Percentiles rank a stretch among this genome's conserved stretches.
These are phyloP conservation scores for Allantophomopsis lycopodina DNA, from an alignment of 2,329 filamentous ascomycete species.

Conservation along the genomic window DNA sequence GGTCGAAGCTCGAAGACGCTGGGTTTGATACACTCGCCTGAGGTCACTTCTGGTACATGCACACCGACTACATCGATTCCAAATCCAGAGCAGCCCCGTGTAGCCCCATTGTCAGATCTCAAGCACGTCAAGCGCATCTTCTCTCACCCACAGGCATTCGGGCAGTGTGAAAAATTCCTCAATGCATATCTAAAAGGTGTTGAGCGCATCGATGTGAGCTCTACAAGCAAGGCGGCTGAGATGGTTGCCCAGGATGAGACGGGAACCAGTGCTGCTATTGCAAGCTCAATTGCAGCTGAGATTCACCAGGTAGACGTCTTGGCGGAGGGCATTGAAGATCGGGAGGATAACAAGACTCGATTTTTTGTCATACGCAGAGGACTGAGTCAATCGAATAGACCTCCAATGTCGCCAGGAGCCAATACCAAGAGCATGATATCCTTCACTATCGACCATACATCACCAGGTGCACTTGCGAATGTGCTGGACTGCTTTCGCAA, in stretches of 20 bases:
- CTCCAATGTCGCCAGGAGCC: constrained; percentile 2
- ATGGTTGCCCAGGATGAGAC: constrained; percentile 47
- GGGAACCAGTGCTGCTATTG: constrained; percentile 62
- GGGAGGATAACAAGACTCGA: constrained; percentile 62
- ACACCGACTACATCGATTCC: constrained; percentile 35
- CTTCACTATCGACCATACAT: constrained; percentile 68
- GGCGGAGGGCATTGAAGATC: constrained; percentile 57
- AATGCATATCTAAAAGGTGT: constrained; percentile 52
- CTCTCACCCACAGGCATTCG: constrained; percentile 91
- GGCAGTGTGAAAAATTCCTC: constrained; percentile 74
- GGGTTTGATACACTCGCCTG: constrained; percentile 9
- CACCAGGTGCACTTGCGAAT: constrained; percentile 72
- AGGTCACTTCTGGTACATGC: constrained; percentile 26
- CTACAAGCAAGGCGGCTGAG: constrained; percentile 75
- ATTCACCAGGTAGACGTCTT: constrained; percentile 57
- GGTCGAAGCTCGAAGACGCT: constrained; percentile 26
- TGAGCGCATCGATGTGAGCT: constrained; percentile 74
- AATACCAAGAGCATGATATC: constrained; percentile 58
- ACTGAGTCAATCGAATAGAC: constrained; percentile 2
- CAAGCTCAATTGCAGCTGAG: constrained; percentile 59
- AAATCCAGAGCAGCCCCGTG: constrained; percentile 27
- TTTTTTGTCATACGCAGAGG: constrained; percentile 49
- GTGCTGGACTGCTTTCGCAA: constrained; percentile 67
- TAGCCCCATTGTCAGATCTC: constrained; percentile 35
- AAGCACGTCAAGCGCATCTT: constrained; percentile 62